phyloP scores from a whole-genome alignment of 2,329 filamentous ascomycete species.

The Cladobotryum mycophilum region DNA sequence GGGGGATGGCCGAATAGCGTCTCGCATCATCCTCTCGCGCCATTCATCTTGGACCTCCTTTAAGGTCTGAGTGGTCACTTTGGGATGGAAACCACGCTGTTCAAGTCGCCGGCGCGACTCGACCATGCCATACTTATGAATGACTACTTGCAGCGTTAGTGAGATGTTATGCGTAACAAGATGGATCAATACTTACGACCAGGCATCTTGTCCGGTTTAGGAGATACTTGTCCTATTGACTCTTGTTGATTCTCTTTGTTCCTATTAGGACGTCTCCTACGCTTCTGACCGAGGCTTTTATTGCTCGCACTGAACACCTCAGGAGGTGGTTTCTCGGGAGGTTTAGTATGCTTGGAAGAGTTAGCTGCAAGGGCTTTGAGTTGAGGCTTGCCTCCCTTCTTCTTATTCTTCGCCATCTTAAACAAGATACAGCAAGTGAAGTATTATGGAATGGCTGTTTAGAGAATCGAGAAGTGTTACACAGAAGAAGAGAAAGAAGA shows the following conservation, averaged over 20 bases:
- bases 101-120: constrained; percentile 12
- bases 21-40: background rate
- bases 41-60: constrained; percentile 8
- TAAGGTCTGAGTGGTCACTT: constrained; percentile 12
- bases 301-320: too few relatives aligned
- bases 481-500: background rate
- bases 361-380: too few relatives aligned
- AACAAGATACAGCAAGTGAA: too few relatives aligned
- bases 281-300: too few relatives aligned
- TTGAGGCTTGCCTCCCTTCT: too few relatives aligned
- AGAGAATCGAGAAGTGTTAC: background rate
- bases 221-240: background rate
- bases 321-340: background rate
- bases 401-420: too few relatives aligned
- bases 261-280: too few relatives aligned
- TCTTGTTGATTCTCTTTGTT: background rate
- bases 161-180: background rate
- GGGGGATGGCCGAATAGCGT: background rate
- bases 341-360: background rate
- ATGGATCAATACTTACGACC: background rate
- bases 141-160: background rate
- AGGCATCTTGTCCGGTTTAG: background rate
- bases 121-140: constrained; percentile 12
- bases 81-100: constrained; percentile 13
- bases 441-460: background rate